Conservation (phyloP, 768 basidiomycete species). For the Chalciporus sphaerocephalus region DNA sequence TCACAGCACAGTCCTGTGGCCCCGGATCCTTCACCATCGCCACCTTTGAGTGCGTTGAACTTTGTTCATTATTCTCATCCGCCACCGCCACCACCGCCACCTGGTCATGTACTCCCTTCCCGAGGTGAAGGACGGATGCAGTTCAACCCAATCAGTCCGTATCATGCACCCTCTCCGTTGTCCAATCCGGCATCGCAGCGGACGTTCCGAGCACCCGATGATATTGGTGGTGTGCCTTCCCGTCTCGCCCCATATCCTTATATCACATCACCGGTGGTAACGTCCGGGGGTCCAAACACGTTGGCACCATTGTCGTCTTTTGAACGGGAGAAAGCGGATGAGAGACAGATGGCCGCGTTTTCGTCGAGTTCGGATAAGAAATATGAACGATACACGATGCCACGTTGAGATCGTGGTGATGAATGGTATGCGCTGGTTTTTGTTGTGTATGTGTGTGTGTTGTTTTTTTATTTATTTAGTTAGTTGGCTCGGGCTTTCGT, state of each 20-base stretch:
- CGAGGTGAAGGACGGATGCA: constrained; percentile 30
- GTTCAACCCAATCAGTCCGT: constrained; percentile 22
- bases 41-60: constrained; percentile 49
- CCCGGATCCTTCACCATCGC: constrained; percentile 59
- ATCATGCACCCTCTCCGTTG: constrained; percentile 43
- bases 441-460: neutral
- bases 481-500: no score
- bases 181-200: constrained; percentile 27
- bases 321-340: constrained; percentile 54
- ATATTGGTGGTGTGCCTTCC: constrained; percentile 35
- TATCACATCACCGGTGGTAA: constrained; percentile 36
- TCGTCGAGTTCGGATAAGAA: constrained; percentile 35
- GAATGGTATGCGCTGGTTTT: neutral
- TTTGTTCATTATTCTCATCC: constrained; percentile 56
- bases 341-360: constrained; percentile 46
- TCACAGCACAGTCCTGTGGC: constrained; percentile 42
- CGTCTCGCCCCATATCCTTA: constrained; percentile 33
- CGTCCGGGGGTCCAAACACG: constrained; percentile 26
- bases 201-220: constrained; percentile 35
- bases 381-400: constrained; percentile 29
- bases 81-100: constrained; percentile 33
- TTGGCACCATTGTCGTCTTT: constrained; percentile 39
- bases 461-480: constrained; percentile 28
- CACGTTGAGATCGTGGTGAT: constrained; percentile 16
- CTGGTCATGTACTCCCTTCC: constrained; percentile 25